Percentiles rank a stretch among this genome's conserved stretches.
These are phyloP conservation scores for Omphalea diandra DNA, from an alignment of 441 rosid genomes.

Conservation along the genomic window DNA sequence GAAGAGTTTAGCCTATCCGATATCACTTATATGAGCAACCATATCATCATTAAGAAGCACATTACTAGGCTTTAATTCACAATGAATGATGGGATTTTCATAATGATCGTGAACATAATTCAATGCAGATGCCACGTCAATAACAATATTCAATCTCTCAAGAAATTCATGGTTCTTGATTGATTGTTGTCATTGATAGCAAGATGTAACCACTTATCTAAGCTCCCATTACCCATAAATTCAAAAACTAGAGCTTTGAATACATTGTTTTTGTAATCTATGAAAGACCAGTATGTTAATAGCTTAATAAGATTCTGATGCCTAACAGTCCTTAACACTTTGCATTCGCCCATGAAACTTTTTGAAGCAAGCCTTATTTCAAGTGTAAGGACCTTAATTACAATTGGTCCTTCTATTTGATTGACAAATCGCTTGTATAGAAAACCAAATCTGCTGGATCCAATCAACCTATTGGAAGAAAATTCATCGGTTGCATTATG, in stretches of 20 bases:
- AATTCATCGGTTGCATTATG: slow-evolving; percentile 24
- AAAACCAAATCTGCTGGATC: slow-evolving; percentile 23
- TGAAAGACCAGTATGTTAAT: too few species aligned
- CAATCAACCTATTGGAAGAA: slow-evolving; percentile 20
- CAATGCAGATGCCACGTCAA: slow-evolving; percentile 29
- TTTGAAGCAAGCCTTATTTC: slow-evolving; percentile 17
- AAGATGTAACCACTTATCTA: too few species aligned
- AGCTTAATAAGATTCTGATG: too few species aligned
- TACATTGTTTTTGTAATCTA: slow-evolving; percentile 25
- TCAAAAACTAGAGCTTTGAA: too few species aligned
- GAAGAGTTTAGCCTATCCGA: slow-evolving; percentile 5
- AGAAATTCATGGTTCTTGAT: slow-evolving; percentile 5
- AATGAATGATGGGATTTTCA: slow-evolving; percentile 17
- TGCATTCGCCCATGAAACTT: too few species aligned
- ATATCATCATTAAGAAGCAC: too few species aligned
- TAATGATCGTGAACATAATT: slow-evolving; percentile 30
- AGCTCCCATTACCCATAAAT: too few species aligned
- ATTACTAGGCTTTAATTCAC: too few species aligned
- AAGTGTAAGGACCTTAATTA: slow-evolving; percentile 26
- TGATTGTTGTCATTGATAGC: not conserved
- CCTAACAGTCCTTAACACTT: too few species aligned
- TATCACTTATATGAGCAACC: slow-evolving; percentile 4
- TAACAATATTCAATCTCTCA: too few species aligned
- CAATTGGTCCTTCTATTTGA: not conserved
- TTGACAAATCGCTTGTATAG: too few species aligned